Evolutionary conservation across 2,329 filamentous ascomycete species (phyloP).

Genomic region (Pochonia chlamydosporia): DNA sequence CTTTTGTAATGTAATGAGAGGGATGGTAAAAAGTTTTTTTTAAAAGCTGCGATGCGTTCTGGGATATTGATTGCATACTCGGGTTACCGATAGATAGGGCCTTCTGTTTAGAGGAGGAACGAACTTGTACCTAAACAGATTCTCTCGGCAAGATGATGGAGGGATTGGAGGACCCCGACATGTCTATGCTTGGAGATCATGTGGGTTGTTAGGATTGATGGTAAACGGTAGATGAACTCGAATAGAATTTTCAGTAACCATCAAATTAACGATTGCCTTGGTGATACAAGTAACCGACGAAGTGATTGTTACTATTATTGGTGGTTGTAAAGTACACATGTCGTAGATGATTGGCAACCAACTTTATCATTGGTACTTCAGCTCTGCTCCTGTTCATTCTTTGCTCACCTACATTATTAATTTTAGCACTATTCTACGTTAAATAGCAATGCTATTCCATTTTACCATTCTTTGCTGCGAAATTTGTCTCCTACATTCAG

Average conservation of each 20-base stretch:
- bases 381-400: too few relatives aligned
- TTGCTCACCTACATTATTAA: too few relatives aligned
- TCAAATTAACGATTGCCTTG: neutral
- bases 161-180: slow-evolving; percentile 28
- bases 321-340: too few relatives aligned
- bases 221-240: slow-evolving; percentile 3
- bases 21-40: slow-evolving; percentile 21
- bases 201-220: slow-evolving; percentile 18
- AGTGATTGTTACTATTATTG: too few relatives aligned
- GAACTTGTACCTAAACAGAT: neutral
- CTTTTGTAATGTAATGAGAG: slow-evolving; percentile 29
- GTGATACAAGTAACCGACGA: neutral
- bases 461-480: too few relatives aligned
- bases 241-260: slow-evolving; percentile 4
- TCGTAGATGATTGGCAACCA: too few relatives aligned
- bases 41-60: slow-evolving; percentile 29
- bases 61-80: slow-evolving; percentile 28
- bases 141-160: neutral
- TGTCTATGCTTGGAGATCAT: slow-evolving; percentile 15
- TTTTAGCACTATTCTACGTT: too few relatives aligned
- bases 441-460: too few relatives aligned
- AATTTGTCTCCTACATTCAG: too few relatives aligned
- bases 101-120: slow-evolving; percentile 13
- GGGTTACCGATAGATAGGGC: slow-evolving; percentile 27
- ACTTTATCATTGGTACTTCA: too few relatives aligned